Percentiles rank a stretch among this genome's conserved stretches.
These are phyloP conservation scores for Cystobasidium ongulense DNA, from an alignment of 768 basidiomycete species.

Conservation along the genomic window DNA sequence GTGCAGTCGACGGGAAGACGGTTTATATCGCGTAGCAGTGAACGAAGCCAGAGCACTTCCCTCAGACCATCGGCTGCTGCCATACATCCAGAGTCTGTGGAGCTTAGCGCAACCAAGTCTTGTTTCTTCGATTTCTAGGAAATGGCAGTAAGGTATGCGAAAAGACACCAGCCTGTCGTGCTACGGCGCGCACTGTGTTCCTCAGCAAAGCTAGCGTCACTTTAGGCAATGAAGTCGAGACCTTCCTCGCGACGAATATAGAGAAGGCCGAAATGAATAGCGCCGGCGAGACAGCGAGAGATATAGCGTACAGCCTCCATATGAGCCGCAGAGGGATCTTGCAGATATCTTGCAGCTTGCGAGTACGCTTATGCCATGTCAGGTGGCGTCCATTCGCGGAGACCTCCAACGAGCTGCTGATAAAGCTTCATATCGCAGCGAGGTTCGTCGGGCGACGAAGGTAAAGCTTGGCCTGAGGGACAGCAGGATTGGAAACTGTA, in stretches of 20 bases:
- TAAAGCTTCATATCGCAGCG: not conserved
- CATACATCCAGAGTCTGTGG: no score
- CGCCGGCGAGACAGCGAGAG: conserved; percentile 48
- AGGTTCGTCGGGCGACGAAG: not conserved
- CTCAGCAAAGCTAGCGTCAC: not conserved
- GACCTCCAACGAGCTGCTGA: conserved; percentile 31
- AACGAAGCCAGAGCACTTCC: no score
- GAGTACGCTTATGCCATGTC: conserved; percentile 39
- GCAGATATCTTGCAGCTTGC: conserved; percentile 42
- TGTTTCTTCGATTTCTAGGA: no score
- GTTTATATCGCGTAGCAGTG: no score
- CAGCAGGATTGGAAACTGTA: not conserved
- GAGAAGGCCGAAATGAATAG: conserved; percentile 30
- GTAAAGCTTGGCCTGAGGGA: not conserved
- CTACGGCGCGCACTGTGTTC: no score
- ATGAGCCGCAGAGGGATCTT: conserved; percentile 45
- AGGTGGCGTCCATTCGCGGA: conserved; percentile 33
- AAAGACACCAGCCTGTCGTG: no score
- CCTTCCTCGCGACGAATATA: not conserved
- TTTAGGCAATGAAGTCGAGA: not conserved
- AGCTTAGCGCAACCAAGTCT: no score
- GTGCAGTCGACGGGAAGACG: no score
- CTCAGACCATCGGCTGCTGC: no score
- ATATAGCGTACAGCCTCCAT: conserved; percentile 48
- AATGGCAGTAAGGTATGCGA: no score